These are phyloP conservation scores for Xylariomycetidae sp. DNA, from an alignment of 2,329 filamentous ascomycete species.

Conservation along the genomic window DNA sequence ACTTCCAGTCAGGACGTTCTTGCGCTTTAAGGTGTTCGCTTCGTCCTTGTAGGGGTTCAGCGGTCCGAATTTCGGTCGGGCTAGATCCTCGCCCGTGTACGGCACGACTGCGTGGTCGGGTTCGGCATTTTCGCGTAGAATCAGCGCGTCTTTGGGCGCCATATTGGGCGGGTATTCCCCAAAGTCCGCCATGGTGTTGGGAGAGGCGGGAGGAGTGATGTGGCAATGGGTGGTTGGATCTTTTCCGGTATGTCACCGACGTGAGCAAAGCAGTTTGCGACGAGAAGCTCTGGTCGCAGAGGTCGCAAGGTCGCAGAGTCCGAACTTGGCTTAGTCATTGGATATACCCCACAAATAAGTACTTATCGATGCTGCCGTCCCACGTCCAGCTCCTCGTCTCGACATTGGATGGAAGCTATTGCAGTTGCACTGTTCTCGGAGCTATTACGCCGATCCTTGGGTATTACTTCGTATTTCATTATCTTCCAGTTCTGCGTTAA, in stretches of 20 bases:
- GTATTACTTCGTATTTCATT: no score
- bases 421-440: no score
- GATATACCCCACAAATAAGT: no score
- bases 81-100: conserved; percentile 68
- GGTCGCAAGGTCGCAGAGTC: no score
- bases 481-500: no score
- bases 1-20: conserved; percentile 77
- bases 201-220: not conserved
- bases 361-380: no score
- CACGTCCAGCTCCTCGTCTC: no score
- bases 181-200: conserved; percentile 50
- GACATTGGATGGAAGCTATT: no score
- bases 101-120: conserved; percentile 55
- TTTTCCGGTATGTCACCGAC: not conserved
- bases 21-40: conserved; percentile 59
- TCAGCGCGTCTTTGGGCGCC: conserved; percentile 57
- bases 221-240: not conserved
- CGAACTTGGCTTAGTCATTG: no score
- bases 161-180: conserved; percentile 61
- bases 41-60: conserved; percentile 69
- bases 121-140: conserved; percentile 49
- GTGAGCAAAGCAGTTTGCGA: no score
- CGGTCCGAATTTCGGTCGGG: conserved; percentile 60
- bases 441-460: no score
- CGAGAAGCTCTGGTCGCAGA: no score